Percentiles rank a stretch among this genome's conserved stretches.
These are phyloP conservation scores for Mrakia blollopis DNA, from an alignment of 768 basidiomycete genomes.

Conservation along the genomic window DNA sequence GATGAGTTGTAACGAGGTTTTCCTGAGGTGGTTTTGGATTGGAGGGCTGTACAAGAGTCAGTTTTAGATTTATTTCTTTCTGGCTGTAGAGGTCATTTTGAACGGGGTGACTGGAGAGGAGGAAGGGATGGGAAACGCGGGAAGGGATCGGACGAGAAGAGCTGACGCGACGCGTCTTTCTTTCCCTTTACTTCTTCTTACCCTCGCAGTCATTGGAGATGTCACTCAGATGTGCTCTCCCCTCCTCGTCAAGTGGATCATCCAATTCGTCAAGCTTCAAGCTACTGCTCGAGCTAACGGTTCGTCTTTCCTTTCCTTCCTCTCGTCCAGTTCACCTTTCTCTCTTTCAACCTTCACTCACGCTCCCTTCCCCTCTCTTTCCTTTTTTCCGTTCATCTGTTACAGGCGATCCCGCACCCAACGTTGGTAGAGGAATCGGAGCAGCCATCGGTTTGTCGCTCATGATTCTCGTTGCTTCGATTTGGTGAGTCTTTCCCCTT, in stretches of 20 bases:
- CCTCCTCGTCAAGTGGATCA: slow-evolving; percentile 47
- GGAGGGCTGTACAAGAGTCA: slow-evolving; percentile 27
- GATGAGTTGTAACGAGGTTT: slow-evolving; percentile 40
- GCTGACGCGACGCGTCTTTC: neutral
- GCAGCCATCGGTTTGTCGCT: slow-evolving; percentile 42
- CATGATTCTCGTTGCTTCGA: slow-evolving; percentile 39
- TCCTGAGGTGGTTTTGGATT: slow-evolving; percentile 24
- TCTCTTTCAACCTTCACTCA: neutral
- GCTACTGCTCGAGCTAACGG: slow-evolving; percentile 3
- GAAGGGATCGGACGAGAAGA: neutral
- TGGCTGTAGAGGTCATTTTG: too few relatives aligned
- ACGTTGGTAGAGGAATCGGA: slow-evolving; percentile 36
- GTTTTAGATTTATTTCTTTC: neutral
- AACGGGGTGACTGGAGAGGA: too few relatives aligned
- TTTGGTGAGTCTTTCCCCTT: slow-evolving; percentile 22
- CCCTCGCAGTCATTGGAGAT: slow-evolving; percentile 39
- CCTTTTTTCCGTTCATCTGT: too few relatives aligned
- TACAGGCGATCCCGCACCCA: neutral
- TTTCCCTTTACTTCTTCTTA: slow-evolving; percentile 32
- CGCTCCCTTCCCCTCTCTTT: neutral
- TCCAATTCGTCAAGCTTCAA: slow-evolving; percentile 33
- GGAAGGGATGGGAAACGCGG: neutral
- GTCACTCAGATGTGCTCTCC: slow-evolving; percentile 38
- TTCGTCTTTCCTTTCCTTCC: neutral
- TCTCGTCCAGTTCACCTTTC: too few relatives aligned